Percentiles rank a stretch among this genome's conserved stretches.
phyloP scores from a whole-genome alignment of 805 yeast species.

The Middelhovenomyces tepae region DNA sequence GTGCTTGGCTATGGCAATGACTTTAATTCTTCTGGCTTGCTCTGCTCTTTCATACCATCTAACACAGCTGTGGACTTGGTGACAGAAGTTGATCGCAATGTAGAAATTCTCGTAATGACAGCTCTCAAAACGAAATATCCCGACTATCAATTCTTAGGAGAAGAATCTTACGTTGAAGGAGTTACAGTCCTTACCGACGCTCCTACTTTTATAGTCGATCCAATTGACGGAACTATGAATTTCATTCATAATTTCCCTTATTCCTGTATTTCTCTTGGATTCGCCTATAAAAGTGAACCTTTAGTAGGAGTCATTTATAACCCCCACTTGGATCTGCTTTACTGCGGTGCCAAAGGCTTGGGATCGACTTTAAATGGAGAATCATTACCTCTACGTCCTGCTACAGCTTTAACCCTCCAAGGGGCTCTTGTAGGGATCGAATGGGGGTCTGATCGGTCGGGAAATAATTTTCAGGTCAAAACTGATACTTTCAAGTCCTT shows the following conservation, averaged over 20 bases:
- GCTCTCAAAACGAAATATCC: conserved; percentile 35
- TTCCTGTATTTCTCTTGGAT: conserved; percentile 53
- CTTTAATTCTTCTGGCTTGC: no score
- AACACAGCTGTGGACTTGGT: conserved; percentile 51
- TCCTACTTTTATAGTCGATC: conserved; percentile 59
- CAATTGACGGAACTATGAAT: conserved; percentile 59
- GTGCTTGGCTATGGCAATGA: no score
- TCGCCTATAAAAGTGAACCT: conserved; percentile 39
- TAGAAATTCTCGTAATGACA: conserved; percentile 36
- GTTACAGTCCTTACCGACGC: conserved; percentile 37
- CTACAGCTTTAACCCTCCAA: conserved; percentile 37
- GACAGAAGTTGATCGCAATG: conserved; percentile 50
- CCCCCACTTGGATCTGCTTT: conserved; percentile 46
- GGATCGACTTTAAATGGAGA: conserved; percentile 47
- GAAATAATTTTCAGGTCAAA: conserved; percentile 43
- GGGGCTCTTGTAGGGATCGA: conserved; percentile 50
- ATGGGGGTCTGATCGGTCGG: conserved; percentile 52
- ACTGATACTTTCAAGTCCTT: conserved; percentile 39
- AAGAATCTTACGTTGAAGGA: conserved; percentile 48
- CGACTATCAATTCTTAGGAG: conserved; percentile 48
- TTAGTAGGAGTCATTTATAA: conserved; percentile 60
- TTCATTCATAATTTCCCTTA: conserved; percentile 56
- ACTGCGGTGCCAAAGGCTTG: conserved; percentile 45
- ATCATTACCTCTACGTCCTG: conserved; percentile 30
- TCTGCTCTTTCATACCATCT: no score